These are phyloP conservation scores for Furcasterigmium sp. DNA, from an alignment of 2,329 filamentous ascomycete genomes.

Conservation along the genomic window DNA sequence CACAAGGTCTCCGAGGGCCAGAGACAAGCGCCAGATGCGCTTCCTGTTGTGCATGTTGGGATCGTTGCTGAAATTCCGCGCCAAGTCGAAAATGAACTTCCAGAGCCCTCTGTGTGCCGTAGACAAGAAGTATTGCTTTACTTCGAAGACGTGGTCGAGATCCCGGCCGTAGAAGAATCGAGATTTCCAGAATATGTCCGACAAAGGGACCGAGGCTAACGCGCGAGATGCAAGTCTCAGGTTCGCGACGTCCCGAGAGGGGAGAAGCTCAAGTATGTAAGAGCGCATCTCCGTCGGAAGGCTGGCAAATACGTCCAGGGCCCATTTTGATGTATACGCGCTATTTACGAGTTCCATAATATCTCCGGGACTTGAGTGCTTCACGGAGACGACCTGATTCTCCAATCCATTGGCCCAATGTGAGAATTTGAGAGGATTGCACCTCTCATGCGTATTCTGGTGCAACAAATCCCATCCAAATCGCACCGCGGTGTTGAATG, in stretches of 20 bases:
- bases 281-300: background rate
- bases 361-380: no score
- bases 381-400: no score
- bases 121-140: background rate
- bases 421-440: no score
- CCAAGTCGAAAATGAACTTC: background rate
- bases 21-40: background rate
- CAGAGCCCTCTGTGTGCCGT: background rate
- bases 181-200: background rate
- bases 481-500: no score
- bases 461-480: no score
- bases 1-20: no score
- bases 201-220: background rate
- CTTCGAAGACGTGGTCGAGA: background rate
- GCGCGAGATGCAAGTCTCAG: background rate
- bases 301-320: no score
- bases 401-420: no score
- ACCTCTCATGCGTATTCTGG: no score
- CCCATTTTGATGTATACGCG: no score
- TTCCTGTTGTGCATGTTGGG: background rate
- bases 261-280: background rate
- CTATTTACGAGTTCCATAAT: no score
- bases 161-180: background rate
- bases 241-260: background rate
- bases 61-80: background rate